Conservation (phyloP, 768 basidiomycete genomes). For the Tylopilus vinaceipallidus region DNA sequence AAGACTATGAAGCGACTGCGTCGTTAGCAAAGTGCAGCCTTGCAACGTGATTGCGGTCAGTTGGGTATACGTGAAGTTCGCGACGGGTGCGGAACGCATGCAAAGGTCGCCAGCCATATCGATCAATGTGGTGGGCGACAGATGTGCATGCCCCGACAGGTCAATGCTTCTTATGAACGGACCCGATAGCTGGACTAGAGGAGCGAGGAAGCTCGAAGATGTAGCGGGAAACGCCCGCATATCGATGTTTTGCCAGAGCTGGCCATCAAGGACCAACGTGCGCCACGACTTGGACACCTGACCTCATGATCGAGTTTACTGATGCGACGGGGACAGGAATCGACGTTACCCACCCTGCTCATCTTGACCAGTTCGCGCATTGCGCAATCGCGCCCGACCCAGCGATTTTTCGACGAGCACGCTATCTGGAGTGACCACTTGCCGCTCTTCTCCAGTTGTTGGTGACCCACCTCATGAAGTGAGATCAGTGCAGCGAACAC, state of each 20-base stretch:
- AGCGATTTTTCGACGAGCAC: slow-evolving; percentile 57
- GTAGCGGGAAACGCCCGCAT: slow-evolving; percentile 61
- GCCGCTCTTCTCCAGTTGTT: slow-evolving; percentile 40
- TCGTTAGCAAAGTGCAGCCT: slow-evolving; percentile 67
- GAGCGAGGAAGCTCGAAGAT: slow-evolving; percentile 47
- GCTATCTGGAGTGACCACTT: slow-evolving; percentile 66
- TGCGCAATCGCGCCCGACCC: slow-evolving; percentile 76
- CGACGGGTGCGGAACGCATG: slow-evolving; percentile 34
- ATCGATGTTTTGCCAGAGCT: slow-evolving; percentile 74
- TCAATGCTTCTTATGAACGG: slow-evolving; percentile 64
- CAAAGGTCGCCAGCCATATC: slow-evolving; percentile 56
- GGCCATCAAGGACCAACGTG: slow-evolving; percentile 75
- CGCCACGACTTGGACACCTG: slow-evolving; percentile 82
- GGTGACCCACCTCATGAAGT: slow-evolving; percentile 59
- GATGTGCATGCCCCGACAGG: slow-evolving; percentile 55
- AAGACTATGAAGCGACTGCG: slow-evolving; percentile 66
- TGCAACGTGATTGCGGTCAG: slow-evolving; percentile 69
- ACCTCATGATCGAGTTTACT: slow-evolving; percentile 17
- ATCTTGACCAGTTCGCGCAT: slow-evolving; percentile 76
- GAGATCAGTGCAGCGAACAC: slow-evolving; percentile 56
- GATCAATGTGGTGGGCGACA: slow-evolving; percentile 49
- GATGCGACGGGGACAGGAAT: slow-evolving; percentile 8
- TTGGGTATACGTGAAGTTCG: slow-evolving; percentile 51
- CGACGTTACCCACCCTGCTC: slow-evolving; percentile 59
- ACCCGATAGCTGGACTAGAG: slow-evolving; percentile 55